Conservation (phyloP, 257 asterid species). For the Osmanthus fragrans region DNA sequence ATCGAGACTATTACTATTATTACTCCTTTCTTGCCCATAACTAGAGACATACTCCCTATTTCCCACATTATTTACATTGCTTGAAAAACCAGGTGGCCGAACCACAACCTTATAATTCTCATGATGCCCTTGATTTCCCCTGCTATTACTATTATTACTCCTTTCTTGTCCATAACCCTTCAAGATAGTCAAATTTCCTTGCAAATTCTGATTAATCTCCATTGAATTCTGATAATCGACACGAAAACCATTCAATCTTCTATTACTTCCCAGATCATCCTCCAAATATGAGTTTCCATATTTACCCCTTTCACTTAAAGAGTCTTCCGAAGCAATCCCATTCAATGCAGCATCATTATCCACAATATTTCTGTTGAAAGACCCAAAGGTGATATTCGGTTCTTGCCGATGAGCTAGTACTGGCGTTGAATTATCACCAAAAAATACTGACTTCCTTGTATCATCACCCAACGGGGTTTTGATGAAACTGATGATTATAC, state of each 20-base stretch:
- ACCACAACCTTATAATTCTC: slow-evolving; percentile 34
- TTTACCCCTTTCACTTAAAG: slow-evolving; percentile 23
- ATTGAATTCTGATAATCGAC: slow-evolving; percentile 27
- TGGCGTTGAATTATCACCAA: slow-evolving; percentile 23
- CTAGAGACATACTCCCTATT: slow-evolving; percentile 29
- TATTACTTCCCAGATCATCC: slow-evolving; percentile 27
- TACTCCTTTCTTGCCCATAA: too few species aligned
- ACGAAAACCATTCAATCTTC: slow-evolving; percentile 34
- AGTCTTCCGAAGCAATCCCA: slow-evolving; percentile 29
- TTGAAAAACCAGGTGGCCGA: slow-evolving; percentile 59
- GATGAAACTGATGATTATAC: slow-evolving; percentile 31
- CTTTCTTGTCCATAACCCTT: slow-evolving; percentile 36
- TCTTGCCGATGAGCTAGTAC: slow-evolving; percentile 32
- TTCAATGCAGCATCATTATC: slow-evolving; percentile 15
- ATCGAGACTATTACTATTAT: slow-evolving; percentile 21
- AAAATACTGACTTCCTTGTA: slow-evolving; percentile 31
- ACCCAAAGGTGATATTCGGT: slow-evolving; percentile 60
- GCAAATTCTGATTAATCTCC: slow-evolving; percentile 29
- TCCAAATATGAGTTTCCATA: slow-evolving; percentile 22
- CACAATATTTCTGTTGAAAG: slow-evolving; percentile 33
- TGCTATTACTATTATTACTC: slow-evolving; percentile 21
- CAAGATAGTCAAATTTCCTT: slow-evolving; percentile 27
- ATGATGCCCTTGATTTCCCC: slow-evolving; percentile 34
- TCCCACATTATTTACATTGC: slow-evolving; percentile 34
- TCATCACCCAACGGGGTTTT: slow-evolving; percentile 24